Evolutionary conservation across 768 basidiomycete species (phyloP).

Genomic region (Roridomyces roridus): DNA sequence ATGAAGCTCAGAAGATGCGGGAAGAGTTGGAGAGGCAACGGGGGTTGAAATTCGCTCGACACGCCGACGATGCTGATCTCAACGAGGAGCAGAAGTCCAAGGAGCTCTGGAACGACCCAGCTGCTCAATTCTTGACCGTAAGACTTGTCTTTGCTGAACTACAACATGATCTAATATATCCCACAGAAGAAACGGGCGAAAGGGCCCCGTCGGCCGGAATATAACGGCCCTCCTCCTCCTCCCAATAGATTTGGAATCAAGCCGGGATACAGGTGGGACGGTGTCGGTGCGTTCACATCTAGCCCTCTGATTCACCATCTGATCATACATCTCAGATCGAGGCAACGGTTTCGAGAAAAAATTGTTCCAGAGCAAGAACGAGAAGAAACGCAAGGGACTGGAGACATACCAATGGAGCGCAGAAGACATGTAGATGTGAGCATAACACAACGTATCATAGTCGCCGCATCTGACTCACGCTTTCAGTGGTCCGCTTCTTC

Average conservation of each 20-base stretch:
- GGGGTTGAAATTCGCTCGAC: conserved; percentile 71
- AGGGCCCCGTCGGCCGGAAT: conserved; percentile 83
- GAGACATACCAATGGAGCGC: conserved; percentile 89
- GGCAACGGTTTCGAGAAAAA: conserved; percentile 96
- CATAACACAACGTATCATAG: too few relatives aligned
- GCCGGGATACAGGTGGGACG: conserved; percentile 98
- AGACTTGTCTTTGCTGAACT: conserved; percentile 34
- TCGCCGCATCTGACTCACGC: too few relatives aligned
- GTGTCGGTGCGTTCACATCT: conserved; percentile 72
- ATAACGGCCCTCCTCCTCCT: conserved; percentile 85
- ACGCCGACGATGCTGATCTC: conserved; percentile 82
- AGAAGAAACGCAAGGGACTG: conserved; percentile 66
- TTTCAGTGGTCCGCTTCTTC: too few relatives aligned
- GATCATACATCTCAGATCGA: conserved; percentile 60
- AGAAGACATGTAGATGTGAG: conserved; percentile 81
- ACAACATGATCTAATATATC: too few relatives aligned
- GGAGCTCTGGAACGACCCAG: conserved; percentile 97
- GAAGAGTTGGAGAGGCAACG: conserved; percentile 73
- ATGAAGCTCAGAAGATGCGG: conserved; percentile 73
- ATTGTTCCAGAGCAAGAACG: conserved; percentile 83
- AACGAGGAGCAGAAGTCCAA: conserved; percentile 85
- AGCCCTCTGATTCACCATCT: neutral
- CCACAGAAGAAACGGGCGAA: conserved; percentile 75
- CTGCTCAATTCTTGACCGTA: conserved; percentile 91
- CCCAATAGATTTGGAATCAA: conserved; percentile 96